Base-by-base conservation (phyloP, 2,329 filamentous ascomycete species). In the Sporothrix dimorphospora region DNA sequence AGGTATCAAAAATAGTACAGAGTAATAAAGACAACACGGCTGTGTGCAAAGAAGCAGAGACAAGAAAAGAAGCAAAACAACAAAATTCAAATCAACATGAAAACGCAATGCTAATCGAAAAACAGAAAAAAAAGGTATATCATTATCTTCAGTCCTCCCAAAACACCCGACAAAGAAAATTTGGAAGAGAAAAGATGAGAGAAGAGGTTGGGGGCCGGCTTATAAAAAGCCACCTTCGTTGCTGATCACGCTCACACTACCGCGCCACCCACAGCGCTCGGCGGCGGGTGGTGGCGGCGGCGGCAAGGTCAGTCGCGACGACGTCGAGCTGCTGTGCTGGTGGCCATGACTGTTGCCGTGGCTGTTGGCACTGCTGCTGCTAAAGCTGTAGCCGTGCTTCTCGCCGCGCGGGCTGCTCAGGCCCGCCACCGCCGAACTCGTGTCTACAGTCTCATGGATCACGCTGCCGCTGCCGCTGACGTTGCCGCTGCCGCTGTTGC, bases 181-280 rank as follows among this genome's bases (percentile, higher is more conserved):
- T n/a, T n/a, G n/a, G n/a, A n/a, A n/a, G n/a, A n/a, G n/a, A n/a
- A 8, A 65, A 40, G 49, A 57, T 45, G 40, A 27, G 40, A 34
- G 53, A 59, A 7, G 67, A 55, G n/a, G 57, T 61, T 38, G 45
- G 16, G 9, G 11, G 63, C 11, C 9, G 51, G 67, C 38, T 85
- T 78, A 89, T 51, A 89, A 76, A 75, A 90, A 88, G 24, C 85
- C 85, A 45, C 87, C 85, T 57, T 90, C 88, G 70, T 78, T 78
- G 21, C 83, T 83, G 66, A 88, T 83, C 14, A 89, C 84, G 40
- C 86, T 85, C 40, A 89, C 84, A 74, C 85, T 88, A 30, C 85
- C 84, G 45, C 87, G 84, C 87, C 87, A 90, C 73, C 83, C 83
- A 76, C 87, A 89, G 71, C 83, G 82, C 71, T 85, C 82, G 21